Evolutionary conservation across 2,329 filamentous ascomycete genomes (phyloP), one percentile per base, ranked within the genome.

Genomic region (Fusarium graminum): DNA sequence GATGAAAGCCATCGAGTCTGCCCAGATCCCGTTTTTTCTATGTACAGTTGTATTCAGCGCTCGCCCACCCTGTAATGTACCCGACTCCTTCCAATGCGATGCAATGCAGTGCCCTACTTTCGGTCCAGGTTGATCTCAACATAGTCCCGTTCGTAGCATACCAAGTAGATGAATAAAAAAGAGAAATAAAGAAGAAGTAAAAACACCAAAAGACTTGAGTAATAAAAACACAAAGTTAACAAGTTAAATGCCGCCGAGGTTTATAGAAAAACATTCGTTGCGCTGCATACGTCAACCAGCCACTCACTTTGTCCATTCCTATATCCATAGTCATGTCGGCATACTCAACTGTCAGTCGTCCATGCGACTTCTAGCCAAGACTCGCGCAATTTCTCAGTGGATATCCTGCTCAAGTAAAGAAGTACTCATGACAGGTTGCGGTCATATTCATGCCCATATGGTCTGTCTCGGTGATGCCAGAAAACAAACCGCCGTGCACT

Each of bases 1-100:
- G 34, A 49, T 16, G 40, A 38, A 53, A 29, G 38, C 36, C 16
- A 52, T 55, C 51, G 29, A 54, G 66, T 71, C 67, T 67, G 61
- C 69, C 63, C 63, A 68, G 40, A 29, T 59, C 62, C 60, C 56
- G 65, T 64, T 72, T 72, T 70, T 62, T 61, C 69, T 71, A 71
- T 72, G 69, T 72, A 72, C 69, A 69, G 43, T 59, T 65, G 67
- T 67, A 68, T 70, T 68, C 64, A 72, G 65, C 69, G 69, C 69
- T 72, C 60, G 46, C 69, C 67, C 62, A 59, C 65, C 65, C 47
- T 65, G 65, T 63, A 63, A 63, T 56, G 43, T 64, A 69, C 69
- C 68, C 66, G 70, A 72, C 70, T 72, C 70, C 70, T 68, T 67
- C 62, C 66, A 56, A 72, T 72, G 70, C 70, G 68, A 72, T 72